These are phyloP conservation scores for Debaryomyces castellii DNA, from an alignment of 805 yeast genomes.

Conservation along the genomic window DNA sequence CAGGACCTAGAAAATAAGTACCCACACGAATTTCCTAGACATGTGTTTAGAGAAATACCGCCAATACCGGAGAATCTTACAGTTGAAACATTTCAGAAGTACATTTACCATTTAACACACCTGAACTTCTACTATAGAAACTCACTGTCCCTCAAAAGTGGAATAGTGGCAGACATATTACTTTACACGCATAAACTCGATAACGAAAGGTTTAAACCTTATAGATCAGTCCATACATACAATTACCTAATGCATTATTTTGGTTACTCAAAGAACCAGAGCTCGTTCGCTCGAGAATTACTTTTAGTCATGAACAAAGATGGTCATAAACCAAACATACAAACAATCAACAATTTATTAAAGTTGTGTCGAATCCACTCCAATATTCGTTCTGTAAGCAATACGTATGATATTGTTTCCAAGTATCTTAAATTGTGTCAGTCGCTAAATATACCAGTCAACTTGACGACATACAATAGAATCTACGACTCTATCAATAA, in stretches of 20 bases:
- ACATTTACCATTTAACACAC: constrained; percentile 38
- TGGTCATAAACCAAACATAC: constrained; percentile 38
- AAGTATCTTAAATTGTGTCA: constrained; percentile 30
- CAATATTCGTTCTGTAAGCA: constrained; percentile 28
- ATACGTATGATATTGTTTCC: constrained; percentile 29
- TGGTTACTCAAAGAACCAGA: constrained; percentile 40
- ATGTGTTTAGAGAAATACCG: constrained; percentile 32
- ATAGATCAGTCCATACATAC: constrained; percentile 35
- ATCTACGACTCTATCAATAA: constrained; percentile 38
- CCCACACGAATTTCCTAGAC: constrained; percentile 15
- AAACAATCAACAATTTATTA: constrained; percentile 38
- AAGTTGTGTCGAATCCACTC: constrained; percentile 32
- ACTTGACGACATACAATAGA: constrained; percentile 36
- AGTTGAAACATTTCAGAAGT: constrained; percentile 28
- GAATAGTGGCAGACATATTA: constrained; percentile 37
- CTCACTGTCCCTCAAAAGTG: constrained; percentile 32
- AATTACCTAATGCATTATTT: constrained; percentile 40
- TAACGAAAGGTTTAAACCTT: constrained; percentile 26
- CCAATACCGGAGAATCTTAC: constrained; percentile 28
- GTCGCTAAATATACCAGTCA: constrained; percentile 22
- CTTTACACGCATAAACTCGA: constrained; percentile 37
- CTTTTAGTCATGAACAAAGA: constrained; percentile 42
- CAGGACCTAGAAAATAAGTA: constrained; percentile 11
- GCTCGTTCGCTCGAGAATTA: constrained; percentile 38
- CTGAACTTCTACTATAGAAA: constrained; percentile 29